phyloP scores from a whole-genome alignment of 768 basidiomycete species.

The Amanita polypyramis region DNA sequence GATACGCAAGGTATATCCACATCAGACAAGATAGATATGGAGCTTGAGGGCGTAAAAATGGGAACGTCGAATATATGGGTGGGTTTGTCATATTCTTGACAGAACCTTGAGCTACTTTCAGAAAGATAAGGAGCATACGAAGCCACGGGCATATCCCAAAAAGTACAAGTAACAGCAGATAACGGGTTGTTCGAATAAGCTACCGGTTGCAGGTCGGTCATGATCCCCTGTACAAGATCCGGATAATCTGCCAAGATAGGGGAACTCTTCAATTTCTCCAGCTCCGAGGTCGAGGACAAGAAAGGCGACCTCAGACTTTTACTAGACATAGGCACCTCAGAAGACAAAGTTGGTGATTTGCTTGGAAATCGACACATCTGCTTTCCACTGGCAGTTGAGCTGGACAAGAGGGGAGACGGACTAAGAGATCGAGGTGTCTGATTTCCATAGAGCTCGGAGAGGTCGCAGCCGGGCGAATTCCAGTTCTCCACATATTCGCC shows the following conservation, averaged over 20 bases:
- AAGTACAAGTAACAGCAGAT: neutral
- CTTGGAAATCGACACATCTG: neutral
- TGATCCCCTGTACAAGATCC: neutral
- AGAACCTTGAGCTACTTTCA: too few relatives aligned
- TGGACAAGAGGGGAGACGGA: conserved; percentile 2
- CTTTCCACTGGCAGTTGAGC: neutral
- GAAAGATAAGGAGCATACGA: too few relatives aligned
- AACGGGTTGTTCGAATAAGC: neutral
- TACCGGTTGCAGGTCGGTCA: conserved; percentile 1
- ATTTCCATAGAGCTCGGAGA: conserved; percentile 4
- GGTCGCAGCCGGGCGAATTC: conserved; percentile 1
- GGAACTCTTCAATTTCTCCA: neutral
- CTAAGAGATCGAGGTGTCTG: neutral
- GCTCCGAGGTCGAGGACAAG: neutral
- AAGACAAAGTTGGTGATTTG: neutral
- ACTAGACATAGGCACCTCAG: neutral
- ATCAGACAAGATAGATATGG: too few relatives aligned
- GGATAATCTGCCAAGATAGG: neutral
- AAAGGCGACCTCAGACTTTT: conserved; percentile 2
- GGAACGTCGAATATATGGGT: too few relatives aligned
- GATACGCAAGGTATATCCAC: too few relatives aligned
- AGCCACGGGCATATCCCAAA: conserved; percentile 2
- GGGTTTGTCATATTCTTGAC: too few relatives aligned
- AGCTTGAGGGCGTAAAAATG: too few relatives aligned
- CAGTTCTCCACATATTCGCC: conserved; percentile 5